phyloP scores from a whole-genome alignment of 1,284 basidiomycete species.

The Exobasidium rhododendri region DNA sequence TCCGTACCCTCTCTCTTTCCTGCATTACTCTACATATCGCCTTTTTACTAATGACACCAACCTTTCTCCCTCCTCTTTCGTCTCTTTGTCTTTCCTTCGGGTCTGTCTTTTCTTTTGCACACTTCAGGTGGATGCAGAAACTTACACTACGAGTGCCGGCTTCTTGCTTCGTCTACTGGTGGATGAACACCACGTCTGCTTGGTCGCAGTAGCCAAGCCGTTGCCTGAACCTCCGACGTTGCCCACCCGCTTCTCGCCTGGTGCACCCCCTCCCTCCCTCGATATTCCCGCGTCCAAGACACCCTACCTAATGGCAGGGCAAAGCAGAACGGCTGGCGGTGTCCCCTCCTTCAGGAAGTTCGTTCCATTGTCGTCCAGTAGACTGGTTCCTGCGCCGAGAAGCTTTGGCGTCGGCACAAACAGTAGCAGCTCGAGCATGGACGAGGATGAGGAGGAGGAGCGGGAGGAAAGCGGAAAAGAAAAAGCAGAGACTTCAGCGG shows the following conservation, averaged over 20 bases:
- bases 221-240: constrained; percentile 32
- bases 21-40: no score
- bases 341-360: neutral
- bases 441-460: constrained; percentile 1
- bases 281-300: constrained; percentile 16
- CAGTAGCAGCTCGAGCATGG: neutral
- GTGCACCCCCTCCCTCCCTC: constrained; percentile 9
- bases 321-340: constrained; percentile 4
- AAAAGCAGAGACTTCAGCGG: neutral
- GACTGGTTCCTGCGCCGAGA: constrained; percentile 4
- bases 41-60: no score
- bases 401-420: constrained; percentile 9
- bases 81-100: neutral
- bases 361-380: neutral
- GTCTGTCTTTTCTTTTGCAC: neutral
- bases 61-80: neutral
- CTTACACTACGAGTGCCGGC: constrained; percentile 39
- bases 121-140: constrained; percentile 29
- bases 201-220: constrained; percentile 45
- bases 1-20: neutral
- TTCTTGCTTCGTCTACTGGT: constrained; percentile 46
- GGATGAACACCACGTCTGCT: constrained; percentile 45
- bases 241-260: constrained; percentile 15
- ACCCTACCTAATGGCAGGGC: constrained; percentile 13
- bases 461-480: neutral